Evolutionary conservation across 2,329 filamentous ascomycete genomes (phyloP).

Genomic region (Colletotrichum sp.): DNA sequence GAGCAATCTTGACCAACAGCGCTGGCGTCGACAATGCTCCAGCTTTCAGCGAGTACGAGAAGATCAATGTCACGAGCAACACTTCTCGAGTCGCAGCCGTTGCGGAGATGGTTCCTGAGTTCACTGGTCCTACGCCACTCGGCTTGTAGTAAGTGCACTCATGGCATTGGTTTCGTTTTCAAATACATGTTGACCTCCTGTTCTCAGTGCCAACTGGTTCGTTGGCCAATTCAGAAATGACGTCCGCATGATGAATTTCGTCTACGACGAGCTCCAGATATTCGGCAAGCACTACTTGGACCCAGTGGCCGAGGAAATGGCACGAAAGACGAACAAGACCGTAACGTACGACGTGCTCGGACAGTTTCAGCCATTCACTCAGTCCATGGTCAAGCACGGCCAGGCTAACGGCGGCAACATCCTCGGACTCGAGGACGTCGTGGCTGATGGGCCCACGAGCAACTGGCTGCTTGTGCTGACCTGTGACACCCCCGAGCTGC

Average conservation of each 20-base stretch:
- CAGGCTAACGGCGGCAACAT: constrained; percentile 31
- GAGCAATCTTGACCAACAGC: constrained; percentile 30
- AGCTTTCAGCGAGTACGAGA: constrained; percentile 26
- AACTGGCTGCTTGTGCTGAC: constrained; percentile 43
- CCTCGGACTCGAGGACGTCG: constrained; percentile 34
- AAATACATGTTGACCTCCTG: background rate
- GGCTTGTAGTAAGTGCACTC: constrained; percentile 24
- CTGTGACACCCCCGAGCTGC: constrained; percentile 38
- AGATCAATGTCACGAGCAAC: constrained; percentile 23
- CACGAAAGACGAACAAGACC: constrained; percentile 19
- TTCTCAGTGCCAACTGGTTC: constrained; percentile 33
- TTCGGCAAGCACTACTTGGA: constrained; percentile 23
- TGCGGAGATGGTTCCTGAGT: constrained; percentile 31
- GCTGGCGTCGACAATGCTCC: constrained; percentile 24
- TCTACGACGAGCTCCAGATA: constrained; percentile 31
- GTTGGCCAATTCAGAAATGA: constrained; percentile 31
- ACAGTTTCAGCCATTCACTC: constrained; percentile 32
- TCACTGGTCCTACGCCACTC: constrained; percentile 34
- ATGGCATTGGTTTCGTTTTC: background rate
- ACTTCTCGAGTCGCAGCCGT: constrained; percentile 26
- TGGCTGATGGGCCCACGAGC: constrained; percentile 37
- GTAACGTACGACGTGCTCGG: constrained; percentile 16
- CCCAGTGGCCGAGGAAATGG: constrained; percentile 28
- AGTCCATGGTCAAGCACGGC: constrained; percentile 28
- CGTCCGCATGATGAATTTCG: constrained; percentile 31